Evolutionary conservation across 2,329 filamentous ascomycete genomes (phyloP).

Genomic region (Penicillium vulpinum): DNA sequence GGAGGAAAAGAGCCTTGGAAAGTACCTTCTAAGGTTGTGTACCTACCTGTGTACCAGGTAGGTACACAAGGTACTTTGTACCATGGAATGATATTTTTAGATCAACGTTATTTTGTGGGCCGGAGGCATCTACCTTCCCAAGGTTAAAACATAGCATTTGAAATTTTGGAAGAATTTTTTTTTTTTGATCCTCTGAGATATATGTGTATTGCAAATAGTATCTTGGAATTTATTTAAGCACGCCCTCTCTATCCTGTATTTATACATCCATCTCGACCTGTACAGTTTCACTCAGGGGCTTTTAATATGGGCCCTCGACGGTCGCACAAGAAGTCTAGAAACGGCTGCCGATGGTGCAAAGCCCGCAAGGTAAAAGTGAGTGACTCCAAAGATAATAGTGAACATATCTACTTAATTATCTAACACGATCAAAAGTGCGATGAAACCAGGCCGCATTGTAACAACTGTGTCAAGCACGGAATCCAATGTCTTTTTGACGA

Average conservation of each 20-base stretch:
- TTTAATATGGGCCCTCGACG: not conserved
- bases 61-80: no score
- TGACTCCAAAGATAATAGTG: not conserved
- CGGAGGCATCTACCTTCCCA: no score
- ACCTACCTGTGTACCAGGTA: no score
- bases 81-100: no score
- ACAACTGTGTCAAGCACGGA: constrained; percentile 13
- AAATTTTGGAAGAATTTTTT: no score
- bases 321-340: constrained; percentile 9
- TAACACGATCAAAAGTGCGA: constrained; percentile 6
- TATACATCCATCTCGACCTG: not conserved
- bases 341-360: constrained; percentile 9
- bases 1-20: not conserved
- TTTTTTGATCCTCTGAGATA: no score
- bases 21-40: no score
- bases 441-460: constrained; percentile 12
- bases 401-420: not conserved
- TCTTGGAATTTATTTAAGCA: no score
- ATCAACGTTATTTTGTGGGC: no score
- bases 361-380: constrained; percentile 11
- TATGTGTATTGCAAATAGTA: no score
- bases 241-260: not conserved
- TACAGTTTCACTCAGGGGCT: not conserved
- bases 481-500: constrained; percentile 2
- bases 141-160: no score